A percentile compares a stretch with the other conserved stretches of the same genome.
These are phyloP conservation scores for Sphagnum magellanicum DNA, from an alignment of 228 moss, liverwort and hornwort species.

Conservation along the genomic window DNA sequence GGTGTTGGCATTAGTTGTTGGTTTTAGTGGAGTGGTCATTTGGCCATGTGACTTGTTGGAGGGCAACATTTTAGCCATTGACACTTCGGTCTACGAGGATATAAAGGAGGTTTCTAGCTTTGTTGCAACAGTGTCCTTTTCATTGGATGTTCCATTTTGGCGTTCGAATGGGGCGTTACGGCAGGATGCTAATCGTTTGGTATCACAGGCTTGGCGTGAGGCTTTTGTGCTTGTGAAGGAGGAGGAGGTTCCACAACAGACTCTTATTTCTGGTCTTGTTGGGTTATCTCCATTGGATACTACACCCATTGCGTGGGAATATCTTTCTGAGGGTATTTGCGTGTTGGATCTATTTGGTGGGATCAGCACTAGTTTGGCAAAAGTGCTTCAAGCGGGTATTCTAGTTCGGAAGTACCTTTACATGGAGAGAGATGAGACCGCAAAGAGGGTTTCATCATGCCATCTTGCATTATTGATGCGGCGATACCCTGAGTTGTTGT, in stretches of 20 bases:
- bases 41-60: no score
- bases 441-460: not conserved
- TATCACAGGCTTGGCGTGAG: not conserved
- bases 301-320: not conserved
- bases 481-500: not conserved
- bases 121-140: no score
- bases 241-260: not conserved
- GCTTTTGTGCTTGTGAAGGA: not conserved
- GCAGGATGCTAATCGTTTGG: not conserved
- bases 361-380: not conserved
- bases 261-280: no score
- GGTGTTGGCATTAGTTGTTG: no score
- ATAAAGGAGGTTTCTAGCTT: no score
- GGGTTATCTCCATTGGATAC: not conserved
- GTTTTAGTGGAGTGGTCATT: no score
- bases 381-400: not conserved
- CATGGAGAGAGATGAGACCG: not conserved
- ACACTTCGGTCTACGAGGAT: no score
- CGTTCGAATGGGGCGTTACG: not conserved
- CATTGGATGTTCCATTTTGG: no score
- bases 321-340: not conserved
- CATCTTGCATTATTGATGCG: not conserved
- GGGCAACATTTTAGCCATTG: no score
- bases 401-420: not conserved
- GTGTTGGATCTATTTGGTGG: slow-evolving; percentile 8